Percentiles rank a stretch among this genome's conserved stretches.
These are phyloP conservation scores for Cenococcum geophilum DNA, from an alignment of 495 filamentous ascomycete species.

Conservation along the genomic window DNA sequence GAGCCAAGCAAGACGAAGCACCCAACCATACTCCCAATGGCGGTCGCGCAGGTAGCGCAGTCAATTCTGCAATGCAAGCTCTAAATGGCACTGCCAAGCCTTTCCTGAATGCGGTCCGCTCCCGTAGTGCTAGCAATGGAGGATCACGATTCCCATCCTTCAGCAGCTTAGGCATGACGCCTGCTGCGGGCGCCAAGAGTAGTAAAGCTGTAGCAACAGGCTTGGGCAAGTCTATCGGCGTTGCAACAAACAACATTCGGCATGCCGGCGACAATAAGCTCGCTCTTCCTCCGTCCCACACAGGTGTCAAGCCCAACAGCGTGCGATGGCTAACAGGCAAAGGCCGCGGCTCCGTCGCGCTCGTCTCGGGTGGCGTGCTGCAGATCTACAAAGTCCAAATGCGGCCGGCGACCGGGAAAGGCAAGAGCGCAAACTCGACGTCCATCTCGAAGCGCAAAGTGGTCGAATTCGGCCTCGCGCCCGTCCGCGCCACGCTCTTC, in stretches of 20 bases:
- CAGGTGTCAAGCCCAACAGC: conserved; percentile 22
- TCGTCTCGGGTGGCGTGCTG: conserved; percentile 30
- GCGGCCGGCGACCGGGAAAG: conserved; percentile 23
- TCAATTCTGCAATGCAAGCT: conserved; percentile 30
- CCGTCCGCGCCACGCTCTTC: conserved; percentile 20
- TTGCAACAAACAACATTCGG: conserved; percentile 68
- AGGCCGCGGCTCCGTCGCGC: conserved; percentile 27
- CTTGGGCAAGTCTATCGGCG: conserved; percentile 76
- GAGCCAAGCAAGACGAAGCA: conserved; percentile 25
- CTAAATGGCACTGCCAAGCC: conserved; percentile 26
- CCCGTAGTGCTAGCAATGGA: conserved; percentile 38
- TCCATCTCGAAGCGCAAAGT: conserved; percentile 30
- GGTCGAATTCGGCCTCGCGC: conserved; percentile 25
- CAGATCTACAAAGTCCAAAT: conserved; percentile 27
- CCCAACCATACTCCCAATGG: conserved; percentile 8
- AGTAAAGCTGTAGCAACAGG: conserved; percentile 76
- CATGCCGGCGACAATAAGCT: conserved; percentile 81
- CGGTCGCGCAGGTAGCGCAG: conserved; percentile 17
- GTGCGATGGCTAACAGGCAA: conserved; percentile 33
- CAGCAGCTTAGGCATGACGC: conserved; percentile 56
- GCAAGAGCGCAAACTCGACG: conserved; percentile 24
- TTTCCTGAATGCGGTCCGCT: conserved; percentile 26
- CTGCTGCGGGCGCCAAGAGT: conserved; percentile 58
- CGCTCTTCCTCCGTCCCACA: conserved; percentile 46
- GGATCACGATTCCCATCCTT: conserved; percentile 40